phyloP scores from a whole-genome alignment of 495 filamentous ascomycete species.

The Poronia punctata region DNA sequence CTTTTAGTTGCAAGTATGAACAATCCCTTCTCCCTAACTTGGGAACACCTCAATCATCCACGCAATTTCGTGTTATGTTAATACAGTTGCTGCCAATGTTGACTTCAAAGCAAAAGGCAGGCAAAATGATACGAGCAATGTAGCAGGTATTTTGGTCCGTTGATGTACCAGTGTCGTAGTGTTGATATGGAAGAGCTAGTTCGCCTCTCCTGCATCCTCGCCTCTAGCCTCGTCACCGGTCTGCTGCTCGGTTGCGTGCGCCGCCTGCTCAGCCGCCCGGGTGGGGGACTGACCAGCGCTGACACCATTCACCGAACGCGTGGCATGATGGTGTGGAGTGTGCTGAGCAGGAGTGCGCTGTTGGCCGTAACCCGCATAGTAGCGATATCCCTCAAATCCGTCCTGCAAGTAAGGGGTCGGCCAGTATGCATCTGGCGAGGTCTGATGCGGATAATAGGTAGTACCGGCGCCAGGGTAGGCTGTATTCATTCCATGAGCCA shows the following conservation, averaged over 20 bases:
- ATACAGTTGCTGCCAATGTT: background rate
- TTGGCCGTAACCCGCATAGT: slow-evolving; percentile 6
- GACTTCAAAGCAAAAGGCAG: slow-evolving; percentile 1
- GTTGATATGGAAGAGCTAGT: background rate
- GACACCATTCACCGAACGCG: background rate
- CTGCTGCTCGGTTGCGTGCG: slow-evolving; percentile 4
- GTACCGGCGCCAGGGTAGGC: slow-evolving; percentile 5
- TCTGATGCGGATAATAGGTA: slow-evolving; percentile 1
- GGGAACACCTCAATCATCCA: too few species aligned
- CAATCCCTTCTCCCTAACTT: too few species aligned
- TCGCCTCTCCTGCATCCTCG: background rate
- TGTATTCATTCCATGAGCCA: background rate
- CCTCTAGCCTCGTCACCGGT: slow-evolving; percentile 2
- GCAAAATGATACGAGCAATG: background rate
- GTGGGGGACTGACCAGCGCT: slow-evolving; percentile 5
- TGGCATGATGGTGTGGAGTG: slow-evolving; percentile 1
- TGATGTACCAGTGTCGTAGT: background rate
- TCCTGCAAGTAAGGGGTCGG: slow-evolving; percentile 9
- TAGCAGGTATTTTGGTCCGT: too few species aligned
- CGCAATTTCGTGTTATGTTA: slow-evolving; percentile 1
- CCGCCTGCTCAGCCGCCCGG: slow-evolving; percentile 1
- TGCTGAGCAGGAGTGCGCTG: too few species aligned
- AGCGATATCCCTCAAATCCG: slow-evolving; percentile 6
- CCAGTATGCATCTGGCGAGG: slow-evolving; percentile 6
- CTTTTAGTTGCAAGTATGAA: slow-evolving; percentile 3